Evolutionary conservation across 495 filamentous ascomycete genomes (phyloP), one percentile per base, ranked within the genome.

Genomic region (Neurospora terricola): DNA sequence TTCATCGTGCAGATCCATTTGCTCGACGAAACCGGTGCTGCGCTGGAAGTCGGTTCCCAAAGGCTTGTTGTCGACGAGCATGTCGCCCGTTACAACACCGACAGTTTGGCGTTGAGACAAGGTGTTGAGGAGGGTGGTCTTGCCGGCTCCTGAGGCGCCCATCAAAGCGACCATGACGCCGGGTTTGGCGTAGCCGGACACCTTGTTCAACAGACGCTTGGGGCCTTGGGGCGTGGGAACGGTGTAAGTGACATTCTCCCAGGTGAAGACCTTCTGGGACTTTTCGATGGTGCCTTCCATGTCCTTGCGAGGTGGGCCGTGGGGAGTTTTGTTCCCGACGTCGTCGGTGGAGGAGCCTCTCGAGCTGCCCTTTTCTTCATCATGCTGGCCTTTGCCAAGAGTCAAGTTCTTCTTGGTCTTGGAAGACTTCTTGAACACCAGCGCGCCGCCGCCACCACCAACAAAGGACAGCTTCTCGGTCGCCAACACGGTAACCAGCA

Each of bases 101-200:
- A 87, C 87, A 21, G 85, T 90, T 78, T 93, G 89, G 12, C 93
- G 89, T 75, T 96, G 93, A 5, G 92, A 89, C 18, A 97, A 80
- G 0, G 87, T 86, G 80, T 92, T 86, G 30, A 91, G 82, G 0
- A 92, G 82, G 0, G 89, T 91, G 0, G 90, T 91, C 78, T 92
- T 92, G 39, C 92, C 94, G 23, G 94, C 94, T 69, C 94, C 94
- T 11, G 90, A 93, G 21, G 92, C 93, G 68, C 94, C 94, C 88
- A 96, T 93, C 30, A 95, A 80, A 6, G 93, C 93, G 59, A 92
- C 90, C 86, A 96, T 88, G 21, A 91, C 82, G 21, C 93, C 93
- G 1, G 93, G 93, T 80, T 93, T 94, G 23, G 89, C 92, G 78
- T 90, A 95, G 3, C 93, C 93, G 69, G 86, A 88, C 70, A 96